Evolutionary conservation across 2,329 filamentous ascomycete species (phyloP), one percentile per base, ranked within the genome.

Genomic region (Ascochyta rabiei): DNA sequence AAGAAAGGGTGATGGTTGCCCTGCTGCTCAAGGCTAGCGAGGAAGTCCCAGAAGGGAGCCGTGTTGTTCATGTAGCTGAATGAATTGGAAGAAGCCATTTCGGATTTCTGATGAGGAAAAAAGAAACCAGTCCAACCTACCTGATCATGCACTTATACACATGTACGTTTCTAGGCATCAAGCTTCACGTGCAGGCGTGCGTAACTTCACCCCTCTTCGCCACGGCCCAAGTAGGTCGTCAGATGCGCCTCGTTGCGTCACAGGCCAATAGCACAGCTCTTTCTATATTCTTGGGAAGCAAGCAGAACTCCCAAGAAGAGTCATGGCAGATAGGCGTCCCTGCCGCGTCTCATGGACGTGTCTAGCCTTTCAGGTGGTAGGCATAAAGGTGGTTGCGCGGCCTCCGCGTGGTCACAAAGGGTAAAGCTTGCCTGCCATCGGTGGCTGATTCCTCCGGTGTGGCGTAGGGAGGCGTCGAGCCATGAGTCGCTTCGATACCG

Each of bases 21-120:
- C 68, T 77, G 72, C 48, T 79, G 73, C 60, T 84, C 81, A 12
- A 85, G 74, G 57, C 72, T 75, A 47, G 80, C 76, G 48, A 84
- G 62, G 56, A 81, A 82, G 68, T 85, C 81, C 82, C 83, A 84
- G 67, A 85, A 83, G 46, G 81, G 80, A 63, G 79, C 76, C 4
- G 77, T 77, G 54, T 84, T 83, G 74, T 82, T 78, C 67, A 82
- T 80, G 53, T 78, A 76, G 56, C 84, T 73, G 49, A 52, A 48
- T 61, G 80, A 80, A 66, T 84, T 73, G 49, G 48, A 48, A 61
- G 80, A 80, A 66, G 82, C 78, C 82, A 84, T 84, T 53, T 60
- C 53, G 48, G 48, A 38, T 46, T 39, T 28, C 55, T 47, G 49
- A 47, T 53, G 48, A 57, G 47, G 53, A 45, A 21, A 42, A 30